Evolutionary conservation across 139 green algal genomes (phyloP).

Genomic region (Trebouxia sp.): DNA sequence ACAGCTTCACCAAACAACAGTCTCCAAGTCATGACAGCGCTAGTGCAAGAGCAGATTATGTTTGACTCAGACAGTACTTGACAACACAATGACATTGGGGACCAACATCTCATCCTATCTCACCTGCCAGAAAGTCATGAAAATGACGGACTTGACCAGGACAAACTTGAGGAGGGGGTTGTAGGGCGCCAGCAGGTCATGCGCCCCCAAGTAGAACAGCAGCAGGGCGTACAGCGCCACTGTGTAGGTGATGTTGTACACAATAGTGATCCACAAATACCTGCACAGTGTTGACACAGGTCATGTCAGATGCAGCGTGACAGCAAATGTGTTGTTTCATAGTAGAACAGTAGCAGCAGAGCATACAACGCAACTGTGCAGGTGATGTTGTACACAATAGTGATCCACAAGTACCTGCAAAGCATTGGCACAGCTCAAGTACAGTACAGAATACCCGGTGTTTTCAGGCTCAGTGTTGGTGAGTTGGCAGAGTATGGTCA

Average conservation of each 20-base stretch:
- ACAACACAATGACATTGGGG: too few relatives aligned
- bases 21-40: too few relatives aligned
- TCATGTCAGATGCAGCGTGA: neutral
- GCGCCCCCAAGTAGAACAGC: slow-evolving; percentile 93
- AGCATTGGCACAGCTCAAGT: neutral
- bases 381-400: slow-evolving; percentile 93
- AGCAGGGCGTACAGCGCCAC: slow-evolving; percentile 90
- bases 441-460: too few relatives aligned
- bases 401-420: slow-evolving; percentile 28
- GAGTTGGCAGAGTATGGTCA: too few relatives aligned
- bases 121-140: slow-evolving; percentile 97
- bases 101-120: slow-evolving; percentile 28
- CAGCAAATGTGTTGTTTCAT: too few relatives aligned
- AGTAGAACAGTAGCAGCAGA: slow-evolving; percentile 95
- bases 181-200: slow-evolving; percentile 90
- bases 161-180: slow-evolving; percentile 95
- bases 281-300: slow-evolving; percentile 38
- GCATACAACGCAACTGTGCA: slow-evolving; percentile 92
- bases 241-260: slow-evolving; percentile 97
- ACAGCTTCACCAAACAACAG: too few relatives aligned
- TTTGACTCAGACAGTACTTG: too few relatives aligned
- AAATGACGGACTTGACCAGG: slow-evolving; percentile 95
- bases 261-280: slow-evolving; percentile 82
- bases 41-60: too few relatives aligned
- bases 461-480: too few relatives aligned